Evolutionary conservation across 2,329 filamentous ascomycete species (phyloP).

Genomic region (Aspergillus sclerotialis): DNA sequence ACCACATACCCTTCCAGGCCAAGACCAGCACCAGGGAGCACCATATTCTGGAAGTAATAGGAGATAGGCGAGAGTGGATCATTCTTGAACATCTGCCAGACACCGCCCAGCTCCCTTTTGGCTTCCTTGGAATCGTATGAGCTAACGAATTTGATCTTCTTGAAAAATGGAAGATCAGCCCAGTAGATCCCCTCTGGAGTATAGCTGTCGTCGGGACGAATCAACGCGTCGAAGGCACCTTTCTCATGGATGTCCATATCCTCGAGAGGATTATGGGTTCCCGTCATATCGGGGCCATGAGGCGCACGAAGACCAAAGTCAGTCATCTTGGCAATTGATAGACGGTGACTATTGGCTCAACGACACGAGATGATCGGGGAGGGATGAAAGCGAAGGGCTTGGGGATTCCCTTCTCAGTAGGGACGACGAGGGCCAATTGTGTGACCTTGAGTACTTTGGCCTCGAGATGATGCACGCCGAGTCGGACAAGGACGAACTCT

Average conservation of each 20-base stretch:
- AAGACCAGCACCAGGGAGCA: constrained; percentile 85
- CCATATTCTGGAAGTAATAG: constrained; percentile 85
- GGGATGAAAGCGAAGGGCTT: too few species aligned
- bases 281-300: constrained; percentile 43
- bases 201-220: constrained; percentile 84
- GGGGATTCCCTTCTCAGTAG: background rate
- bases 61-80: constrained; percentile 77
- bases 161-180: constrained; percentile 69
- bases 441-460: too few species aligned
- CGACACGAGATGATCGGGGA: background rate
- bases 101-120: constrained; percentile 56
- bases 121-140: constrained; percentile 66
- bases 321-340: constrained; percentile 25
- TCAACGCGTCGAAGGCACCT: constrained; percentile 66
- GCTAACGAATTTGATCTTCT: constrained; percentile 69
- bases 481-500: background rate
- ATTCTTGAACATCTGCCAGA: constrained; percentile 75
- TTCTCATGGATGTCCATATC: constrained; percentile 53
- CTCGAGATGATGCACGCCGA: background rate
- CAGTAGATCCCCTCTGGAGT: constrained; percentile 79
- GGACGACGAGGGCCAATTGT: too few species aligned
- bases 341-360: too few species aligned
- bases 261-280: constrained; percentile 36
- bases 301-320: constrained; percentile 37
- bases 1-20: constrained; percentile 67